These are phyloP conservation scores for Lepiota brunneoincarnata DNA, from an alignment of 768 basidiomycete species.

Conservation along the genomic window DNA sequence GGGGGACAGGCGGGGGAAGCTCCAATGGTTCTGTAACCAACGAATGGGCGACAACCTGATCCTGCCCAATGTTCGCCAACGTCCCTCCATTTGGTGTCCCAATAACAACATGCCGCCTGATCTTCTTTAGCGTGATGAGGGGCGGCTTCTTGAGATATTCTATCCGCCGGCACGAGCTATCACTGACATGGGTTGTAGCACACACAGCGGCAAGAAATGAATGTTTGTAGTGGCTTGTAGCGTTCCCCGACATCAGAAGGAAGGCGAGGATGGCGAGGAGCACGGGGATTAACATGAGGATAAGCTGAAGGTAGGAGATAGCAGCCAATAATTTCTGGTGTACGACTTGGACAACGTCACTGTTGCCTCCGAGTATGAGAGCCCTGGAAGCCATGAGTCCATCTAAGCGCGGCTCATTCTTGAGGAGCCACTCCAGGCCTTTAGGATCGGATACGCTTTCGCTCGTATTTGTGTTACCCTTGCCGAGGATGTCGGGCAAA, in stretches of 20 bases:
- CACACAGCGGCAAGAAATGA: constrained; percentile 15
- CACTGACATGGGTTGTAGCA: constrained; percentile 10
- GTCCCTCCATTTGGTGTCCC: constrained; percentile 12
- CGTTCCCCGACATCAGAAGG: constrained; percentile 6
- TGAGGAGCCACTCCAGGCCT: constrained; percentile 7
- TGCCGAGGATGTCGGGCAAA: constrained; percentile 10
- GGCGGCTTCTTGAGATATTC: constrained; percentile 14
- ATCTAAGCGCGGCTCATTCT: constrained; percentile 6
- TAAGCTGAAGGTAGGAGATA: constrained; percentile 13
- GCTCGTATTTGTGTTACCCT: constrained; percentile 9
- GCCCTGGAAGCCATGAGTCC: constrained; percentile 11
- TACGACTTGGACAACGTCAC: not conserved
- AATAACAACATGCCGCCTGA: constrained; percentile 11
- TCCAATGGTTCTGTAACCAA: constrained; percentile 9
- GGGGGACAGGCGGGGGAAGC: not conserved
- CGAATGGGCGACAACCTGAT: constrained; percentile 8
- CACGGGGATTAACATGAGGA: constrained; percentile 7
- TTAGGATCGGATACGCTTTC: constrained; percentile 1
- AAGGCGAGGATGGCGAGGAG: constrained; percentile 2
- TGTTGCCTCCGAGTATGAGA: constrained; percentile 10
- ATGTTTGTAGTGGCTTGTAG: constrained; percentile 9
- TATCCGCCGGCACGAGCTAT: constrained; percentile 5
- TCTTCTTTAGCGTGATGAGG: not conserved
- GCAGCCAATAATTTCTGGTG: constrained; percentile 8
- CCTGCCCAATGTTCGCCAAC: constrained; percentile 7